Base-by-base conservation (phyloP, 140 eudicot genomes). In the Oenanthe javanica region DNA sequence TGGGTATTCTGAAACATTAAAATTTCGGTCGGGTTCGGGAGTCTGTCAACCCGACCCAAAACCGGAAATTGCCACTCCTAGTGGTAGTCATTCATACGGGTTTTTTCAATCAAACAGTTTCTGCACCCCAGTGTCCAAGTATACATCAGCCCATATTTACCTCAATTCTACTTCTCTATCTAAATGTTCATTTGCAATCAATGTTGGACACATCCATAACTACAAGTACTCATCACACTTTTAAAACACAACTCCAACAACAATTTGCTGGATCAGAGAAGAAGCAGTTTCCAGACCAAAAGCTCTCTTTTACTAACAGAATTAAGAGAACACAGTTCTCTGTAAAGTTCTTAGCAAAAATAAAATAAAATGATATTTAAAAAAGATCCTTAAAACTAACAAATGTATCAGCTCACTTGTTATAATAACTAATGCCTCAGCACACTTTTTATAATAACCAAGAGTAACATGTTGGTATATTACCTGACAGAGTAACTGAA, bases 401-500 rank as follows among this genome's bases (percentile, higher is more conserved):
- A 42, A 25, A 64, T 9, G 42, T 64, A 2, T 64, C 66, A 7
- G 23, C 31, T 57, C 66, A 7, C 66, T 57, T 19, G 6, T 57
- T 19, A 18, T 8, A 43, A 48, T 10, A 46, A 9, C 9, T 27
- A n/a, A n/a, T 43, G 36, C 36, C 36, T 31, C 36, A 31, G 36
- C 36, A 31, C 36, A 31, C 36, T 31, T 31, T 31, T 31, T 31
- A 31, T 31, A 31, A 31, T 31, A 31, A 31, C 14, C 11, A 42
- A n/a, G 66, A 27, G 69, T 18, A 25, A 38, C 75, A 81, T 49
- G 7, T 31, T 76, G 66, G 51, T 51, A 73, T 9, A 46, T 83
- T 82, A 94, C 98, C 97, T 94, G 79, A 94, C 99, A 80, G 99
- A 94, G 81, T 92, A 87, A 86, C 99, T 94, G 85, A 94, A 94